These are phyloP conservation scores for Phytophthora capsici DNA, from an alignment of 352 stramenopile species.

Conservation along the genomic window DNA sequence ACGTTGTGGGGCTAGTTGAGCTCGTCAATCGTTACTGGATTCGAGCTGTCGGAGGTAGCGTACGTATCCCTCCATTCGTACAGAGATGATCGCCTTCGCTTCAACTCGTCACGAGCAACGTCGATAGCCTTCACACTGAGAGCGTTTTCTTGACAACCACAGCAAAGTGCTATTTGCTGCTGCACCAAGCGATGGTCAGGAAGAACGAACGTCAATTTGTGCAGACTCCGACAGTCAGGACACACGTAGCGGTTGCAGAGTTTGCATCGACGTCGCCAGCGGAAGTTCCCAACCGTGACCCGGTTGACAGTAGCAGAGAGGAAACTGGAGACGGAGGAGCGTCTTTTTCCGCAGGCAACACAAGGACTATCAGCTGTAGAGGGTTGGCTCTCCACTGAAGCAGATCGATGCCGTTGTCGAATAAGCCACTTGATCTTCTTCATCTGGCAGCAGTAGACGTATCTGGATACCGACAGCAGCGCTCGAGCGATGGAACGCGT, in stretches of 20 bases:
- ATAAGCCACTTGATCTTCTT: conserved; percentile 50
- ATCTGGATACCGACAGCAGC: conserved; percentile 36
- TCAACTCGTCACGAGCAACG: conserved; percentile 36
- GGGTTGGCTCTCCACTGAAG: conserved; percentile 19
- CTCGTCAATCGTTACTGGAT: conserved; percentile 28
- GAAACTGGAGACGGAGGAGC: conserved; percentile 29
- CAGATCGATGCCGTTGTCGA: conserved; percentile 20
- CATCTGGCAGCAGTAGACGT: conserved; percentile 43
- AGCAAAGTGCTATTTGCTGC: conserved; percentile 36
- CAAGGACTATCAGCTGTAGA: conserved; percentile 34
- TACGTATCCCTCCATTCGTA: conserved; percentile 43
- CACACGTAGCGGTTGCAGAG: conserved; percentile 57
- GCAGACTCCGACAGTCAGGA: conserved; percentile 49
- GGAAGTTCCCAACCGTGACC: conserved; percentile 17
- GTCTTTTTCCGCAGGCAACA: conserved; percentile 32
- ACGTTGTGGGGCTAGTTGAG: conserved; percentile 28
- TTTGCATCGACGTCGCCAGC: conserved; percentile 35
- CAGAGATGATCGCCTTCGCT: conserved; percentile 23
- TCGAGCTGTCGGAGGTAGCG: conserved; percentile 29
- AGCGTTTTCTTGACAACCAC: conserved; percentile 24
- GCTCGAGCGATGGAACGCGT: conserved; percentile 37
- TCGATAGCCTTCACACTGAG: conserved; percentile 31
- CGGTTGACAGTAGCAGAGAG: conserved; percentile 19
- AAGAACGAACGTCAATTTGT: conserved; percentile 44
- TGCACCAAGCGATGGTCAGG: conserved; percentile 36